A percentile compares a stretch with the other conserved stretches of the same genome.
phyloP scores from a whole-genome alignment of 2,329 filamentous ascomycete genomes.

The Cytospora chrysosperma region DNA sequence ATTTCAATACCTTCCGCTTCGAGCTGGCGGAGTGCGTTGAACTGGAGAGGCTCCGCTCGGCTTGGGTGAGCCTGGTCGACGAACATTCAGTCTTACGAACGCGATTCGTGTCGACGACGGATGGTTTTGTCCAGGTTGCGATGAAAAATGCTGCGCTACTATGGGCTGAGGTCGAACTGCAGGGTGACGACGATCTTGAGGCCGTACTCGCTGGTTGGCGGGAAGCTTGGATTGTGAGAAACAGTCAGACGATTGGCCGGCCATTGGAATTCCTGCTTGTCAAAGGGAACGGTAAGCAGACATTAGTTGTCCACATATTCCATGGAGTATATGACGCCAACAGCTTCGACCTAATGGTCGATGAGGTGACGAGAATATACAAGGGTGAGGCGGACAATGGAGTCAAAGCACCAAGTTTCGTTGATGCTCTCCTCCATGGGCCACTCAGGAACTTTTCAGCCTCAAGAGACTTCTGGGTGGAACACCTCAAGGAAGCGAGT shows the following conservation, averaged over 20 bases:
- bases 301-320: constrained; percentile 70
- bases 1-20: constrained; percentile 76
- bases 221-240: constrained; percentile 53
- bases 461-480: constrained; percentile 64
- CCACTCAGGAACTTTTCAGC: constrained; percentile 53
- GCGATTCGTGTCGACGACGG: constrained; percentile 67
- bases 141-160: constrained; percentile 42
- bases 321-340: constrained; percentile 86
- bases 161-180: constrained; percentile 43
- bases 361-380: constrained; percentile 45
- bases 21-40: constrained; percentile 47
- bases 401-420: constrained; percentile 53
- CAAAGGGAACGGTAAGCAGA: constrained; percentile 26
- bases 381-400: constrained; percentile 25
- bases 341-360: constrained; percentile 68
- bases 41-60: constrained; percentile 46
- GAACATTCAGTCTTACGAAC: constrained; percentile 68
- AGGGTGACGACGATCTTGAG: constrained; percentile 34
- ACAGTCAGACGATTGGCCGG: constrained; percentile 45
- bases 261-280: constrained; percentile 55
- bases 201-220: constrained; percentile 37
- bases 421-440: constrained; percentile 66
- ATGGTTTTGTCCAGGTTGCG: constrained; percentile 76
- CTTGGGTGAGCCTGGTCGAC: constrained; percentile 57
- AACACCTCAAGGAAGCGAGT: constrained; percentile 46